Conservation (phyloP, 441 rosid species). For the Gossypium trilobum region DNA sequence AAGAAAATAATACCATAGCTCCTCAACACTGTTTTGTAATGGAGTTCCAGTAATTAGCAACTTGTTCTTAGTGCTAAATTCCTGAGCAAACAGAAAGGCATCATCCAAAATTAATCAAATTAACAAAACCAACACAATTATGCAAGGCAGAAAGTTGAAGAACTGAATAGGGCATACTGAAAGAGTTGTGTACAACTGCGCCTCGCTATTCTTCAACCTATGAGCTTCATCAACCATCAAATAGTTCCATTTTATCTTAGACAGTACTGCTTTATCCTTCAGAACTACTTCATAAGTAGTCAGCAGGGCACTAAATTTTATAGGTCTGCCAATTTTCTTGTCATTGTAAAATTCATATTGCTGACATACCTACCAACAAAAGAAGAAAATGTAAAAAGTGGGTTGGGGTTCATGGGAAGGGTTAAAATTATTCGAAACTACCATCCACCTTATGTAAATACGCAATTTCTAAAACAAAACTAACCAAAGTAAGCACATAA, state of each 20-base stretch:
- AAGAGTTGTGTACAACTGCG: slow-evolving; percentile 92
- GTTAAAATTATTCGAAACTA: not conserved
- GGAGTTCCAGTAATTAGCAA: slow-evolving; percentile 98
- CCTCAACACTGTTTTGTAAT: slow-evolving; percentile 97
- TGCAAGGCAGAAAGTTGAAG: not conserved
- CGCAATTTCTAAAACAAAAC: not conserved
- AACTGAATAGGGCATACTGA: slow-evolving; percentile 40
- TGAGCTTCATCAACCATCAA: slow-evolving; percentile 99
- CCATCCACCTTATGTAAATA: not conserved
- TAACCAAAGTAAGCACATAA: not conserved
- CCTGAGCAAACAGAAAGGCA: slow-evolving; percentile 42
- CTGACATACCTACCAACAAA: slow-evolving; percentile 75
- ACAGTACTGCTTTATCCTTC: slow-evolving; percentile 87
- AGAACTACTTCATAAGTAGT: slow-evolving; percentile 98
- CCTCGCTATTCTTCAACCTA: slow-evolving; percentile 95
- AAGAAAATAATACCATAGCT: slow-evolving; percentile 61
- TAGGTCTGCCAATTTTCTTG: slow-evolving; percentile 73
- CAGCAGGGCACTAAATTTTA: slow-evolving; percentile 79
- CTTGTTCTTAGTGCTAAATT: slow-evolving; percentile 95
- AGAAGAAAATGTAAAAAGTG: not conserved
- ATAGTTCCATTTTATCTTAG: slow-evolving; percentile 96
- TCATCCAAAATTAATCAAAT: slow-evolving; percentile 15
- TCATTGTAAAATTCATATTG: slow-evolving; percentile 88
- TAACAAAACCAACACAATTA: not conserved
- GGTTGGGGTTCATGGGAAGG: not conserved